Percentiles rank a stretch among this genome's conserved stretches.
phyloP scores from a whole-genome alignment of 1,284 basidiomycete species.

The Ceratobasidium sp. region DNA sequence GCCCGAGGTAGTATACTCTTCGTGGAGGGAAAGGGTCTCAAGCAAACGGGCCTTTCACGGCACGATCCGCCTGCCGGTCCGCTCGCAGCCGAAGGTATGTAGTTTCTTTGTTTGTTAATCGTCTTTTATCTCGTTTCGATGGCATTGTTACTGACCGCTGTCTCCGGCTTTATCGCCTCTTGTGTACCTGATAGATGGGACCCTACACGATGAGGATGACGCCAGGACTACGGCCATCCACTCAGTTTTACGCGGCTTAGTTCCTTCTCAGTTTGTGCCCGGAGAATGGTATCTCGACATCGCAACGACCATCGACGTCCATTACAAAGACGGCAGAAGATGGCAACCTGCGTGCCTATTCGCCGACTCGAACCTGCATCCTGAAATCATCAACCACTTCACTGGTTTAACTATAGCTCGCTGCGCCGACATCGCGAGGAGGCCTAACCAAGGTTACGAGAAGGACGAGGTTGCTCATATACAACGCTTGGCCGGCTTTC shows the following conservation, averaged over 20 bases:
- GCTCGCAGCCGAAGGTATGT: slow-evolving; percentile 12
- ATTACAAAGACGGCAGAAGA: neutral
- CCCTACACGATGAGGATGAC: neutral
- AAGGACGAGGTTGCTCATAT: slow-evolving; percentile 24
- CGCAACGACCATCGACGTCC: neutral
- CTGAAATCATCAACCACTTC: slow-evolving; percentile 13
- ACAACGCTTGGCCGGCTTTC: neutral
- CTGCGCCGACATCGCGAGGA: neutral
- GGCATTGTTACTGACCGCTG: too few species aligned
- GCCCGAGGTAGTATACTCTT: neutral
- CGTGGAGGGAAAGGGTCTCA: slow-evolving; percentile 19
- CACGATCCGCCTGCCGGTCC: neutral
- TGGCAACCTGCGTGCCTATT: neutral
- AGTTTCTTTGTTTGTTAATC: neutral
- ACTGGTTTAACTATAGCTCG: neutral
- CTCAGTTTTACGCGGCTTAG: neutral
- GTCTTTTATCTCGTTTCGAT: neutral
- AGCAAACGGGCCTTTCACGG: neutral
- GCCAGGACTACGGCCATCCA: neutral
- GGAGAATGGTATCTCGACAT: slow-evolving; percentile 18
- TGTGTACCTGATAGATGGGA: neutral
- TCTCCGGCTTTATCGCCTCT: too few species aligned
- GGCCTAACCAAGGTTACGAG: neutral
- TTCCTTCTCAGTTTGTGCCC: neutral
- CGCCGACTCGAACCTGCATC: neutral